These are phyloP conservation scores for Fusarium acutatum DNA, from an alignment of 2,329 filamentous ascomycete species.

Conservation along the genomic window DNA sequence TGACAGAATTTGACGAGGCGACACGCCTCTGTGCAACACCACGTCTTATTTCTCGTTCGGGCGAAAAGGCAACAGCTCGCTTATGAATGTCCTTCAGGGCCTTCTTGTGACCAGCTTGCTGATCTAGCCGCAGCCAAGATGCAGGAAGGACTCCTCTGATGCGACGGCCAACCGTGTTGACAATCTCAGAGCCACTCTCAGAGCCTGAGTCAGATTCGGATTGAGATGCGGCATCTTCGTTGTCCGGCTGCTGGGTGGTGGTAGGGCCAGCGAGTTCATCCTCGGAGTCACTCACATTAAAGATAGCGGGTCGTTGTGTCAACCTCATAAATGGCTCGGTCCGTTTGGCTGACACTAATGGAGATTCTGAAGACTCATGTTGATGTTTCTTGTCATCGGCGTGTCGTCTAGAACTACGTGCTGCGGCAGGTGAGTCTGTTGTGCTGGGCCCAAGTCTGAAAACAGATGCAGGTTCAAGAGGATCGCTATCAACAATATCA, in stretches of 20 bases:
- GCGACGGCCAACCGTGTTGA: conserved; percentile 52
- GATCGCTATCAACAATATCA: conserved; percentile 45
- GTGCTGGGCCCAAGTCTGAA: conserved; percentile 20
- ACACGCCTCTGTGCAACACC: conserved; percentile 60
- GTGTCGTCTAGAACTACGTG: conserved; percentile 31
- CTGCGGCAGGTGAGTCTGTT: conserved; percentile 34
- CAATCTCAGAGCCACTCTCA: conserved; percentile 52
- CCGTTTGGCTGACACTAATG: not conserved
- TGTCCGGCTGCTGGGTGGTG: not conserved
- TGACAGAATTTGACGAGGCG: conserved; percentile 38
- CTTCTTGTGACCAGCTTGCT: conserved; percentile 50
- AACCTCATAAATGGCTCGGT: not conserved
- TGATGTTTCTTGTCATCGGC: conserved; percentile 7
- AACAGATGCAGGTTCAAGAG: conserved; percentile 38
- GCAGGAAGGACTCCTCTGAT: conserved; percentile 71
- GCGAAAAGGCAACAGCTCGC: conserved; percentile 45
- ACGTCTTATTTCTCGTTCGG: conserved; percentile 52
- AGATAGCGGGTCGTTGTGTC: conserved; percentile 1
- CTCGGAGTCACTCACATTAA: conserved; percentile 38
- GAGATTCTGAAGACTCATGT: not conserved
- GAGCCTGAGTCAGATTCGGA: conserved; percentile 50
- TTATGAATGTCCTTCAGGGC: conserved; percentile 41
- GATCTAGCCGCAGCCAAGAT: conserved; percentile 72
- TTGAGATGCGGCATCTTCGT: conserved; percentile 33
- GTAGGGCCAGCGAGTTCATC: conserved; percentile 26